phyloP scores from a whole-genome alignment of 768 basidiomycete genomes.

The Rhizopogon rudus region DNA sequence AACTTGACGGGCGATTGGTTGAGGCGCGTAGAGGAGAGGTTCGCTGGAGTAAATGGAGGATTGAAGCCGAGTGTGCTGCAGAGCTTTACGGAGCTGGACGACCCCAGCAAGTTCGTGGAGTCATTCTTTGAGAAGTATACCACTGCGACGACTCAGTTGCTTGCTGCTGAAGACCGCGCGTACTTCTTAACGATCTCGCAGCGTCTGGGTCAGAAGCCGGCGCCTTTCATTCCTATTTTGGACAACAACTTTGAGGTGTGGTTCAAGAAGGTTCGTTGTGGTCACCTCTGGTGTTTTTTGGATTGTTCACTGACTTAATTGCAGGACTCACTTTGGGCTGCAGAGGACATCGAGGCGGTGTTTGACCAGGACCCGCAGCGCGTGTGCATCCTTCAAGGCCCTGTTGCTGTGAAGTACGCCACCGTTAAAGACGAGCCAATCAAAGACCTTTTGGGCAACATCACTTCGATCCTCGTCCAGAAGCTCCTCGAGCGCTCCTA shows the following conservation, averaged over 20 bases:
- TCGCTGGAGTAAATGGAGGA: conserved; percentile 83
- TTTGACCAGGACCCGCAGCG: conserved; percentile 99
- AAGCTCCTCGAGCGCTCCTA: conserved; percentile 80
- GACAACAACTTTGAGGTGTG: conserved; percentile 94
- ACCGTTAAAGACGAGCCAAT: conserved; percentile 90
- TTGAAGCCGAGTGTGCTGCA: conserved; percentile 80
- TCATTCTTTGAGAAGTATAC: conserved; percentile 85
- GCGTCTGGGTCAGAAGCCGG: conserved; percentile 96
- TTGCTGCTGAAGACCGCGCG: conserved; percentile 89
- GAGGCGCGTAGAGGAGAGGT: conserved; percentile 91
- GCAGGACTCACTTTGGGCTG: conserved; percentile 95
- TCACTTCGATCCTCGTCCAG: conserved; percentile 71
- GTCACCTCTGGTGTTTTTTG: not conserved
- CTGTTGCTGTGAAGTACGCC: conserved; percentile 88
- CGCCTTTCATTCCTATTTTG: conserved; percentile 94
- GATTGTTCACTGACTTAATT: conserved; percentile 8
- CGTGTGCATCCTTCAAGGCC: conserved; percentile 96
- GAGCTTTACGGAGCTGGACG: conserved; percentile 80
- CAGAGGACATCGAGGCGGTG: conserved; percentile 97
- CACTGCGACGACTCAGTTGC: conserved; percentile 75
- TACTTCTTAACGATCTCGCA: conserved; percentile 97
- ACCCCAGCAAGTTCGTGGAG: conserved; percentile 72
- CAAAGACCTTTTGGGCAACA: conserved; percentile 85
- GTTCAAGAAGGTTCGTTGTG: conserved; percentile 89
- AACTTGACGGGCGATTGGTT: conserved; percentile 97